Evolutionary conservation across 768 basidiomycete genomes (phyloP).

Genomic region (Paxillus rubicundulus): DNA sequence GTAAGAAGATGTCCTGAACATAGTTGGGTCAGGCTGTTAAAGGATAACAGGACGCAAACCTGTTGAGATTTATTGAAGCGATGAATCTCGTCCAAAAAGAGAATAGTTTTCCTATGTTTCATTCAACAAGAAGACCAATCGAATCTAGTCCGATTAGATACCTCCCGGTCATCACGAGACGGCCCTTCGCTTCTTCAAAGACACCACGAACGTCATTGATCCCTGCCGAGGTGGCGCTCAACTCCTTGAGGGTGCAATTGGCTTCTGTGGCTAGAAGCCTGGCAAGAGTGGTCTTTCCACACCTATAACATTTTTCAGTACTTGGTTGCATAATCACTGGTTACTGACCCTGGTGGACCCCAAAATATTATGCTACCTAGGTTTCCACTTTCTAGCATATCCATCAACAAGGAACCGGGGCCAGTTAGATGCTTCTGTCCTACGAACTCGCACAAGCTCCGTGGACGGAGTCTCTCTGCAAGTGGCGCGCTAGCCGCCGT

Average conservation of each 20-base stretch:
- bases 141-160: conserved; percentile 19
- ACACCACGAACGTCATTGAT: conserved; percentile 70
- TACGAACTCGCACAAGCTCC: conserved; percentile 59
- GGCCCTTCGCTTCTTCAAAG: conserved; percentile 72
- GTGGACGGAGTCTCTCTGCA: conserved; percentile 72
- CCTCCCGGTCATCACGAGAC: conserved; percentile 65
- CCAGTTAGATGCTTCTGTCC: conserved; percentile 69
- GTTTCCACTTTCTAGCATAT: conserved; percentile 46
- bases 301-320: conserved; percentile 34
- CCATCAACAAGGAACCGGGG: conserved; percentile 53
- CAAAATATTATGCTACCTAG: conserved; percentile 66
- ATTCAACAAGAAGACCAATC: conserved; percentile 3
- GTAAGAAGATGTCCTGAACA: conserved; percentile 71
- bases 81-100: conserved; percentile 86
- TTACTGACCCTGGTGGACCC: conserved; percentile 66
- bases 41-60: conserved; percentile 30
- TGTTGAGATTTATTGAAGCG: conserved; percentile 73
- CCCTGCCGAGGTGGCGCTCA: conserved; percentile 69
- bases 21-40: conserved; percentile 7
- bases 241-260: conserved; percentile 66
- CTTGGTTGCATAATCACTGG: not conserved
- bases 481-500: conserved; percentile 47
- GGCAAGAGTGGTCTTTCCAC: conserved; percentile 76
- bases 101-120: conserved; percentile 54
- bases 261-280: conserved; percentile 62